A percentile compares a stretch with the other conserved stretches of the same genome.
These are phyloP conservation scores for Trichoderma guizhouense DNA, from an alignment of 2,329 filamentous ascomycete species.

Conservation along the genomic window DNA sequence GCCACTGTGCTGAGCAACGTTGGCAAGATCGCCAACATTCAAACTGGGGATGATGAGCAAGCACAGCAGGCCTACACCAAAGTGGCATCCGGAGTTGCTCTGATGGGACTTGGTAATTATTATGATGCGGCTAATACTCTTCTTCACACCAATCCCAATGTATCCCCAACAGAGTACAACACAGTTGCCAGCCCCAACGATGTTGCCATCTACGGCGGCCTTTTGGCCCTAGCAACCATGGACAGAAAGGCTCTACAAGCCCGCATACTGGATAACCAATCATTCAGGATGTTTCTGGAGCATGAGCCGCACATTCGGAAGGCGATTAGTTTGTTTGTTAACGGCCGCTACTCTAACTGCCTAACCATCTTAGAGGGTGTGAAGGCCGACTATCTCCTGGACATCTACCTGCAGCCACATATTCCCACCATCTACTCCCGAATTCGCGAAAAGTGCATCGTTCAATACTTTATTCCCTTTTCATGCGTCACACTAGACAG, in stretches of 20 bases:
- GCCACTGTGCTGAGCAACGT: constrained; percentile 57
- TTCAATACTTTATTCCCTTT: constrained; percentile 89
- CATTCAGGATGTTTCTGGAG: constrained; percentile 85
- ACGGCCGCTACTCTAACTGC: constrained; percentile 83
- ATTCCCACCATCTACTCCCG: constrained; percentile 65
- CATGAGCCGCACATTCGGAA: constrained; percentile 91
- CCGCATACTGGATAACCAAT: constrained; percentile 72
- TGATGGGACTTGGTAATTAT: constrained; percentile 46
- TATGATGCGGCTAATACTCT: constrained; percentile 69
- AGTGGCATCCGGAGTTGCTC: constrained; percentile 50
- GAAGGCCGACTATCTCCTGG: constrained; percentile 81
- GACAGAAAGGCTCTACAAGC: constrained; percentile 70
- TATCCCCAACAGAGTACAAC: constrained; percentile 55
- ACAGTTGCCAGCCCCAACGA: constrained; percentile 80
- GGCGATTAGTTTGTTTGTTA: constrained; percentile 84
- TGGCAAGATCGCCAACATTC: constrained; percentile 59
- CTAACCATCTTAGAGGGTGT: constrained; percentile 79
- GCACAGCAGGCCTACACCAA: constrained; percentile 47
- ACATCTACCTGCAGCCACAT: constrained; percentile 78
- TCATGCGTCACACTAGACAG: constrained; percentile 78
- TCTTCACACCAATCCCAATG: constrained; percentile 56
- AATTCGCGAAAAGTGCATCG: constrained; percentile 87
- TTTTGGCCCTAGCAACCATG: constrained; percentile 89
- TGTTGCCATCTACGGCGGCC: constrained; percentile 84
- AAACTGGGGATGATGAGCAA: constrained; percentile 46